Base-by-base conservation (phyloP, 2,329 filamentous ascomycete genomes). In the Pseudocercospora crystallina region DNA sequence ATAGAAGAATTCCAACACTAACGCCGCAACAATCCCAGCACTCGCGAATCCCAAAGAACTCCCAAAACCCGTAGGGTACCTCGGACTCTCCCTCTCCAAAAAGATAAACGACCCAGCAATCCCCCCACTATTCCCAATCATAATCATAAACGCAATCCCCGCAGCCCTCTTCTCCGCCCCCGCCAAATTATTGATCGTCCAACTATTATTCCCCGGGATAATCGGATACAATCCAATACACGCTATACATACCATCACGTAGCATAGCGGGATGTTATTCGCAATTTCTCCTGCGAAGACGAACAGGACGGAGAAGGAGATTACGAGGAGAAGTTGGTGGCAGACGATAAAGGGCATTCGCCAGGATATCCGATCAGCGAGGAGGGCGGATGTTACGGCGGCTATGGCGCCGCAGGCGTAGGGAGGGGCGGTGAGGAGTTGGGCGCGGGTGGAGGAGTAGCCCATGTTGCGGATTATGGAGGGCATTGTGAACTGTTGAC, bases 391-490 rank as follows among this genome's bases (percentile, higher is more conserved):
- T 2, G 62, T 43, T 29, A 67, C 57, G 12, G 65, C 62, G n/a
- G 62, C 59, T 47, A 68, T 58, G 2, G 64, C 67, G 26, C 63
- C 67, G 34, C 61, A 61, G 12, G 68, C 44, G 33, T 64, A 65
- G 3, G 62, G 62, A 11, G 63, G 63, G 2, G 63, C 61, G 35
- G 59, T 61, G 31, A 65, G 57, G 7, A 62, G 54, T 43, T 65
- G 61, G 2, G 62, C 61, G 9, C 48, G 42, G 2, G 57, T 58
- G 10, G 46, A 53, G 8, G 52, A 43, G 47, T 59, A 65, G 15
- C 62, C 62, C 52, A 65, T 60, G 15, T 40, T 51, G 1, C 55
- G 47, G 38, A 59, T 60, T 42, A 89, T 82, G 0, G 84, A 85
- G 0, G 70, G 71, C 53, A 63, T 53, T 47, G 69, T 64, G 20